These are phyloP conservation scores for Cercospora canescens DNA, from an alignment of 2,329 filamentous ascomycete genomes.

Conservation along the genomic window DNA sequence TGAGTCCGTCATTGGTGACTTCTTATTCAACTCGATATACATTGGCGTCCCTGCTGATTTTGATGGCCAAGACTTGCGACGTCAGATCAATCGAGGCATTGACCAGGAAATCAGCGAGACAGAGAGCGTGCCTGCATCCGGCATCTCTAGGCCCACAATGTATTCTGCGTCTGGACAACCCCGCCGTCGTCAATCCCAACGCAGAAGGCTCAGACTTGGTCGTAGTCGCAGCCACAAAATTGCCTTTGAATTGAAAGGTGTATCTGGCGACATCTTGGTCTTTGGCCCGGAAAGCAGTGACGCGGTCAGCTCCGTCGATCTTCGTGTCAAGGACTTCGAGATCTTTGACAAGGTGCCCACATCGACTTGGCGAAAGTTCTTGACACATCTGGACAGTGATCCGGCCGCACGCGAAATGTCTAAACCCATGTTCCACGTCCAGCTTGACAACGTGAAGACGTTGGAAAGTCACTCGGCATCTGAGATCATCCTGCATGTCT, in stretches of 20 bases:
- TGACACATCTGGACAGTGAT: conserved; percentile 85
- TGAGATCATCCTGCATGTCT: conserved; percentile 72
- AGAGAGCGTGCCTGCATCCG: conserved; percentile 78
- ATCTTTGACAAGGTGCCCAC: conserved; percentile 93
- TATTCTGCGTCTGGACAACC: conserved; percentile 34
- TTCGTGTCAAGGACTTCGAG: conserved; percentile 79
- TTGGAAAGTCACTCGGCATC: conserved; percentile 80
- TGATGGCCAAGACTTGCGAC: conserved; percentile 77
- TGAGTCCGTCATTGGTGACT: conserved; percentile 87
- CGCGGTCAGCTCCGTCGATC: conserved; percentile 82
- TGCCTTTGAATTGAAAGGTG: conserved; percentile 84
- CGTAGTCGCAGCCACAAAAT: conserved; percentile 93
- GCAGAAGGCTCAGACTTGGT: conserved; percentile 64
- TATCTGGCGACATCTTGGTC: conserved; percentile 77
- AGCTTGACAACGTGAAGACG: conserved; percentile 85
- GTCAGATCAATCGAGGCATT: conserved; percentile 83
- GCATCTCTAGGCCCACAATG: conserved; percentile 59
- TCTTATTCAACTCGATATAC: conserved; percentile 98
- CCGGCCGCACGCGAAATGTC: conserved; percentile 78
- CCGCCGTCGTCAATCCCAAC: conserved; percentile 23
- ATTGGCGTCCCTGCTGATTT: conserved; percentile 82
- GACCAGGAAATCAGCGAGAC: conserved; percentile 87
- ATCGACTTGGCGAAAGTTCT: conserved; percentile 98
- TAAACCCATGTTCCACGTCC: conserved; percentile 85
- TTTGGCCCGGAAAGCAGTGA: conserved; percentile 77